Evolutionary conservation across 495 filamentous ascomycete species (phyloP).

Genomic region (Trichoderma reesei): DNA sequence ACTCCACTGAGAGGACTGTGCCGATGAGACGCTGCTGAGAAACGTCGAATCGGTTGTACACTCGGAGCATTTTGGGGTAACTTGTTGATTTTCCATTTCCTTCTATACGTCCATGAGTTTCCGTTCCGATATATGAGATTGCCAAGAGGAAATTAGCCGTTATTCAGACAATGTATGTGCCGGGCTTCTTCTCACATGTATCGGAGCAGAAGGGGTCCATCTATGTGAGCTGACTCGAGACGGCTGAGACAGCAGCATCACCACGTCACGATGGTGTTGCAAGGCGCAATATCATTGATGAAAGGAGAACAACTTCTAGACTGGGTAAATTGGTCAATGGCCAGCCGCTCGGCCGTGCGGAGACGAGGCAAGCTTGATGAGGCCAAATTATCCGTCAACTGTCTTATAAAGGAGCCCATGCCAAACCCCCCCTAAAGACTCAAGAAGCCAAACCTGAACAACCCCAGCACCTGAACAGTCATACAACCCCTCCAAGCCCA

Average conservation of each 20-base stretch:
- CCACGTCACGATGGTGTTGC: background rate
- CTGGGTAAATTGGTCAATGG: background rate
- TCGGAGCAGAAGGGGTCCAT: background rate
- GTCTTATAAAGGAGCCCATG: background rate
- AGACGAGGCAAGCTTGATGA: background rate
- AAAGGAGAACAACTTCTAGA: no score
- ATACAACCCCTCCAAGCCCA: background rate
- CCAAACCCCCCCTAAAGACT: background rate
- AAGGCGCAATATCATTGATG: background rate
- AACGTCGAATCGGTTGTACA: background rate
- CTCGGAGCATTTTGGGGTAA: background rate
- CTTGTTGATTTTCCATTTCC: background rate
- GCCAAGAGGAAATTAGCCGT: slow-evolving; percentile 5
- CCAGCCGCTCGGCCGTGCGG: background rate
- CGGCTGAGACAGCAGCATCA: background rate
- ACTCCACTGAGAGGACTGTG: background rate
- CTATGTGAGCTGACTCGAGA: background rate
- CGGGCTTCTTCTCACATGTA: background rate
- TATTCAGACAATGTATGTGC: background rate
- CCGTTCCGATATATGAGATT: background rate
- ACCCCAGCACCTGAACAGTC: no score
- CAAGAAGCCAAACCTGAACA: background rate
- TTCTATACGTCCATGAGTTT: background rate
- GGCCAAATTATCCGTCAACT: background rate
- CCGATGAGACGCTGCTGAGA: background rate